Evolutionary conservation across 441 rosid genomes (phyloP), one percentile per base, ranked within the genome.

Genomic region (Eruca vesicaria): DNA sequence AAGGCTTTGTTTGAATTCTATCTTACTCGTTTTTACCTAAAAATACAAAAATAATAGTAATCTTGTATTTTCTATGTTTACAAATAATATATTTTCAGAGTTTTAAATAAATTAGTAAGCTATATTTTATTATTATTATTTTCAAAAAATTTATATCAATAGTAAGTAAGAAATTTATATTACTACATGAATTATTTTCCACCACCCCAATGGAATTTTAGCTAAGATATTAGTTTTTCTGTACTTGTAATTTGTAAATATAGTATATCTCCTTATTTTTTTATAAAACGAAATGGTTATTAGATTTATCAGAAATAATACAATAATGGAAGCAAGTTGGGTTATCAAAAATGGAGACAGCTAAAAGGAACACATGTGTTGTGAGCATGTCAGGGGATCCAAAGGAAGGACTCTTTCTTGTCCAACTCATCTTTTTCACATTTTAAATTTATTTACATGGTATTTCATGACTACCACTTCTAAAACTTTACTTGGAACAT

Each of bases 331-430:
- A 36, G 73, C 77, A 72, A 61, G 73, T 78, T 78, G 77, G 56
- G 58, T 59, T 50, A 48, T 14, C 6, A 70, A 63, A 43, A 64
- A 56, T 70, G 53, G 66, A 63, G 71, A 71, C 76, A 77, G 80
- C 69, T 72, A n/a, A 66, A 32, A 52, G 64, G 68, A 63, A 66
- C 73, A 66, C 76, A 82, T 78, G 77, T 71, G 72, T 66, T 78
- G 81, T 61, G 65, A 66, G 53, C 77, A 67, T 66, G 77, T 66
- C 76, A 75, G 76, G 53, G 78, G 35, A 70, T 76, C 82, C 69
- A 61, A 70, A 23, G 78, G 72, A 70, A 23, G 78, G 72, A 55
- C 78, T 66, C 3, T 59, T 72, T 66, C 73, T 71, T 52, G 82
- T 31, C 50, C 78, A 59, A 61, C 31, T 48, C 55, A 48, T 48